Evolutionary conservation across 352 stramenopile genomes (phyloP).

Genomic region (Pythium periplocum): DNA sequence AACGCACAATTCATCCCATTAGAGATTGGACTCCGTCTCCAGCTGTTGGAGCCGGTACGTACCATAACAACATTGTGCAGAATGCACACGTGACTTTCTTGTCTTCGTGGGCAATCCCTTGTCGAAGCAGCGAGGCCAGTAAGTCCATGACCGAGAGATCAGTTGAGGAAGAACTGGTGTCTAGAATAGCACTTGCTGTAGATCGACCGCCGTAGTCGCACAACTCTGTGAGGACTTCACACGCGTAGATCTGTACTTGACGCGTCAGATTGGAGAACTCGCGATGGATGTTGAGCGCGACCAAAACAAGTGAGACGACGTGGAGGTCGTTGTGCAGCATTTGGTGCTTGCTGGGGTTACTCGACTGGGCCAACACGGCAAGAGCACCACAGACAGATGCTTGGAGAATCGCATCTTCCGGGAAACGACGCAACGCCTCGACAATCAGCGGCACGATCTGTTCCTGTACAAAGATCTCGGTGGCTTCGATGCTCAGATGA

Average conservation of each 20-base stretch:
- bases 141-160: constrained; percentile 34
- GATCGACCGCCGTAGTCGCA: constrained; percentile 45
- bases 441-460: constrained; percentile 44
- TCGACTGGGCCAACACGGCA: constrained; percentile 51
- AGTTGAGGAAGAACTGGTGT: constrained; percentile 11
- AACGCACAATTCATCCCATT: neutral
- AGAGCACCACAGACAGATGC: constrained; percentile 60
- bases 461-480: constrained; percentile 56
- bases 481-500: constrained; percentile 58
- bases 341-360: constrained; percentile 48
- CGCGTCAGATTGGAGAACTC: constrained; percentile 71
- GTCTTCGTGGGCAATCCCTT: constrained; percentile 56
- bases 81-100: constrained; percentile 71
- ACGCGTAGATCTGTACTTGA: constrained; percentile 78
- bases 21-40: no score
- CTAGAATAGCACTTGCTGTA: constrained; percentile 29
- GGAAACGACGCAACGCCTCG: constrained; percentile 45
- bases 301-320: constrained; percentile 37
- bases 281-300: constrained; percentile 43
- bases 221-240: constrained; percentile 67
- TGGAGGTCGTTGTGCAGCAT: constrained; percentile 33
- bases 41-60: constrained; percentile 1
- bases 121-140: constrained; percentile 37
- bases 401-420: constrained; percentile 63
- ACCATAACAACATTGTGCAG: constrained; percentile 62